These are phyloP conservation scores for Ascoidea rubescens DNA, from an alignment of 805 yeast species.

Conservation along the genomic window DNA sequence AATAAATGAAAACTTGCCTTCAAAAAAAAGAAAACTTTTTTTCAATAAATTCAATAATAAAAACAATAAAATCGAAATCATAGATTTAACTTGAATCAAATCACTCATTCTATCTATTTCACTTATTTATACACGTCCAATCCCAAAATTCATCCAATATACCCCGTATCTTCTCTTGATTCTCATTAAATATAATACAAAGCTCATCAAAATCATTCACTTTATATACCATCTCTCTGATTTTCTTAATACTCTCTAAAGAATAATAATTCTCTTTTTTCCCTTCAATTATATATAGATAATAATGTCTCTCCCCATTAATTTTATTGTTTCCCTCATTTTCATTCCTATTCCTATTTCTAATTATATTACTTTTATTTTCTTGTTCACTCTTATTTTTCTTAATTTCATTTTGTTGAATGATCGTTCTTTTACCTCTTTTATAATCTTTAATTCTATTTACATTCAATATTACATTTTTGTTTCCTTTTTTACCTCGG, in stretches of 20 bases:
- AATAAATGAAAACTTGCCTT: too few species aligned
- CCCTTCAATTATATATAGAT: background rate
- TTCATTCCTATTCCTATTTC: background rate
- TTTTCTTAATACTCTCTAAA: constrained; percentile 10
- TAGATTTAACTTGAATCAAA: too few species aligned
- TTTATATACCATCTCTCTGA: constrained; percentile 2
- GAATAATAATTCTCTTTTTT: constrained; percentile 8
- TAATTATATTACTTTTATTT: too few species aligned
- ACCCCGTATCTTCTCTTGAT: background rate
- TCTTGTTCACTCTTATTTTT: background rate
- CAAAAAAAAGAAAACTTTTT: too few species aligned
- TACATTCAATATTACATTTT: background rate
- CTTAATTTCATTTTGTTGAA: background rate
- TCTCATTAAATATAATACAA: background rate
- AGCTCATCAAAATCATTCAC: constrained; percentile 17
- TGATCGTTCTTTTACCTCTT: background rate
- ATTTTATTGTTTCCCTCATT: constrained; percentile 2
- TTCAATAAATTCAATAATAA: too few species aligned
- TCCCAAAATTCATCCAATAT: background rate
- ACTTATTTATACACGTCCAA: background rate
- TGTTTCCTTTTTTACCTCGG: background rate
- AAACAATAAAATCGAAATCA: too few species aligned
- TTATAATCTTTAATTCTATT: background rate
- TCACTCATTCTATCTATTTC: background rate
- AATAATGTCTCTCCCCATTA: constrained; percentile 4